These are phyloP conservation scores for Aspergillus sp. DNA, from an alignment of 2,329 filamentous ascomycete species.

Conservation along the genomic window DNA sequence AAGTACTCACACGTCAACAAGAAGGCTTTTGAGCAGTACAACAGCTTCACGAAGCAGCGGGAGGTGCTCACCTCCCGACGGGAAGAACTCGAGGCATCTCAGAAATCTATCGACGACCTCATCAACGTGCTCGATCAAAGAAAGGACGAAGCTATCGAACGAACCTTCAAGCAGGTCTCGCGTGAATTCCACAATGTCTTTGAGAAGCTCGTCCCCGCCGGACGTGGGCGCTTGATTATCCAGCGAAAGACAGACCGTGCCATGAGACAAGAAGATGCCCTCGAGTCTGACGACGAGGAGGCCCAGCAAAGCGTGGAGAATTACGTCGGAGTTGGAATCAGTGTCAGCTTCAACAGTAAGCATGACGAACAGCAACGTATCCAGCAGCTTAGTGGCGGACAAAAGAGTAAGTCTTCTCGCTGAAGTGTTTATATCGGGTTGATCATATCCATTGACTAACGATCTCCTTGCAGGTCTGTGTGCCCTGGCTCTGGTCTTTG, in stretches of 20 bases:
- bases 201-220: constrained; percentile 89
- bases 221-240: constrained; percentile 87
- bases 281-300: constrained; percentile 64
- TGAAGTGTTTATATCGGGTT: background rate
- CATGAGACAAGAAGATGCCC: constrained; percentile 63
- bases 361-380: constrained; percentile 98
- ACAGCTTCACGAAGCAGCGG: constrained; percentile 90
- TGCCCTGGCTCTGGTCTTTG: constrained; percentile 95
- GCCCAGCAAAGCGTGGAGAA: constrained; percentile 73
- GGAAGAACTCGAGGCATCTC: constrained; percentile 81
- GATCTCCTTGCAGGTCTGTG: constrained; percentile 66
- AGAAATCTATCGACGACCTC: constrained; percentile 84
- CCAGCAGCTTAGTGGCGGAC: constrained; percentile 92
- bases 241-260: constrained; percentile 81
- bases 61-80: constrained; percentile 82
- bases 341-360: constrained; percentile 97
- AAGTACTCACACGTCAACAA: constrained; percentile 99
- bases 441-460: background rate
- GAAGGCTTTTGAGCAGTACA: constrained; percentile 98
- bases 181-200: constrained; percentile 92
- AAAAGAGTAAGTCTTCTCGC: constrained; percentile 71
- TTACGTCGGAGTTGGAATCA: constrained; percentile 94
- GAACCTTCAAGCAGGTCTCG: constrained; percentile 97
- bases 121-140: constrained; percentile 90
- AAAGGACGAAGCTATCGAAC: constrained; percentile 97